Evolutionary conservation across 768 basidiomycete genomes (phyloP), one percentile per base, ranked within the genome.

Genomic region (Rhizopogon sp.): DNA sequence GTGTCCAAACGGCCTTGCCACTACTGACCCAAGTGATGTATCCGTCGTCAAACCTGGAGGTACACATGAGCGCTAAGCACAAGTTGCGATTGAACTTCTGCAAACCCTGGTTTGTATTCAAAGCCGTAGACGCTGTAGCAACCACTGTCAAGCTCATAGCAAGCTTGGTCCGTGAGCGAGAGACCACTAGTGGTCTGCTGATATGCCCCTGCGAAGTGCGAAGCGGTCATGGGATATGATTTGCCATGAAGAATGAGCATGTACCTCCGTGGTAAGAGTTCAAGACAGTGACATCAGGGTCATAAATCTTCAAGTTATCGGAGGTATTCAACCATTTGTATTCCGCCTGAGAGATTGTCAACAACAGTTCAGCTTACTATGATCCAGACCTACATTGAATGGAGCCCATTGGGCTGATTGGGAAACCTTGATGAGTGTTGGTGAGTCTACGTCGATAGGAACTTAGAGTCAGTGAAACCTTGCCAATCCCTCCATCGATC

Each of bases 11-110:
- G 4, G 72, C 66, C 52, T 77, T 72, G 56, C 69, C 75, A 50
- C 84, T 70, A 62, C 76, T 84, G 53, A 89, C 78, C 87, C 87
- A 89, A 20, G 82, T 81, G 56, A 89, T 84, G 59, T 88, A 90
- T 14, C 66, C 74, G 54, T 74, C 65, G 56, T 80, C 78, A 55
- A 75, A 78, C 10, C 79, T 80, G 43, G 45, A 7, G 20, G 6
- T 25, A n/a, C 2, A 37, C 5, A n/a, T 50, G 10, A 55, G 44
- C 16, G 16, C 37, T 13, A 8, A n/a, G 25, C 8, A 14, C n/a
- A 14, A 25, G 39, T 10, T 20, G 8, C 14, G 5, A 28, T 16
- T 3, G 10, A 20, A 16, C 20, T 29, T 39, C 20, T 33, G 41
- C 61, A 56, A 22, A 61, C 47, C 78, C 74, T 3, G 78, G 75